Percentiles rank a stretch among this genome's conserved stretches.
Conservation (phyloP, 768 basidiomycete species). For the Mycena crocata region DNA sequence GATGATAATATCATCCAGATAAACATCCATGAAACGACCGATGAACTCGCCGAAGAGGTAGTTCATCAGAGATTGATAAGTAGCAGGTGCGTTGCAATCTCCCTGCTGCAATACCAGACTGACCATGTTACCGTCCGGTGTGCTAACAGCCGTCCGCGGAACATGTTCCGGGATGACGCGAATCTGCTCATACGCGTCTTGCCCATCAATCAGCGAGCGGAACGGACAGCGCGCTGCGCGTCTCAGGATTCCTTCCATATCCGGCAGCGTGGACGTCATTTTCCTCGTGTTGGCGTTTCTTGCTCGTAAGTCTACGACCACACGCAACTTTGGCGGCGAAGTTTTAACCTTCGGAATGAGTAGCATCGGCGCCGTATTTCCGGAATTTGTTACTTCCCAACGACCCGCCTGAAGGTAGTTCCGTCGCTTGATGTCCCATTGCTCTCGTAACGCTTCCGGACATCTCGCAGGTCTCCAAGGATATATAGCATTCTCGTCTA, state of each 20-base stretch:
- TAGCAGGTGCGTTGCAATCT: no score
- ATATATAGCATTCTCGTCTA: constrained; percentile 37
- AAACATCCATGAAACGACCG: no score
- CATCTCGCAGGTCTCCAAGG: constrained; percentile 38
- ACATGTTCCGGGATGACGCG: background rate
- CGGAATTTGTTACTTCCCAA: background rate
- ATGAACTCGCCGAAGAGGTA: no score
- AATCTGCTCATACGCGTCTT: background rate
- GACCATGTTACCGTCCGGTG: no score
- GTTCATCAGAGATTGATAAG: no score
- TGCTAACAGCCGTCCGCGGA: no score
- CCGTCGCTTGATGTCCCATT: background rate
- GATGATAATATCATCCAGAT: no score
- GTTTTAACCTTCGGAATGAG: background rate
- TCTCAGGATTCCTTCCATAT: background rate
- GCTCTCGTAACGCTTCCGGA: constrained; percentile 27
- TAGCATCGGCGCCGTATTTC: background rate
- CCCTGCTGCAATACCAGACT: no score
- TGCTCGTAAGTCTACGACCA: no score
- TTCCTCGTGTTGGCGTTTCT: background rate
- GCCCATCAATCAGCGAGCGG: background rate
- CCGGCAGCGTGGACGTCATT: background rate
- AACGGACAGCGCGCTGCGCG: background rate
- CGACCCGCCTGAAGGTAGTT: background rate
- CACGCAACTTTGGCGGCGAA: background rate